Conservation (phyloP, 306 rosid species). For the Lagenaria siceraria region DNA sequence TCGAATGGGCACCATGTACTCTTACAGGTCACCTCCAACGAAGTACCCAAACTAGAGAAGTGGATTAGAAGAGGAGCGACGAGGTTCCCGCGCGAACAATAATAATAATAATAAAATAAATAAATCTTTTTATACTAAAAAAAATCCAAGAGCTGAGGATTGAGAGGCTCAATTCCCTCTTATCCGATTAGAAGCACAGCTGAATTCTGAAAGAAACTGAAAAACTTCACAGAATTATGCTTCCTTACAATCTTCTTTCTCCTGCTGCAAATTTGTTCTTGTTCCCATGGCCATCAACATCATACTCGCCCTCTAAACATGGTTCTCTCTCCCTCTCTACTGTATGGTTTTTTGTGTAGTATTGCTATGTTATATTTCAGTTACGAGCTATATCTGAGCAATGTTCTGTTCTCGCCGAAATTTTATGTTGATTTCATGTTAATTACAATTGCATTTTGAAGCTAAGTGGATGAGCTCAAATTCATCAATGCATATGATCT, state of each 20-base stretch:
- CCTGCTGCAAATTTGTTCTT: slow-evolving; percentile 13
- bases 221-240: slow-evolving; percentile 13
- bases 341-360: not conserved
- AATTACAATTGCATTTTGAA: not conserved
- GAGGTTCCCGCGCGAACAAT: too few species aligned
- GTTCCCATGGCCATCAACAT: slow-evolving; percentile 11
- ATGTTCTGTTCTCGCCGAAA: not conserved
- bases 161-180: not conserved
- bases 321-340: slow-evolving; percentile 22
- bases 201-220: not conserved
- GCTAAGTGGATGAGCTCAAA: not conserved
- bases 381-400: not conserved
- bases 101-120: too few species aligned
- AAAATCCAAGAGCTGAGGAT: too few species aligned
- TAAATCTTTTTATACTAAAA: too few species aligned
- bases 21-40: too few species aligned
- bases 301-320: slow-evolving; percentile 5
- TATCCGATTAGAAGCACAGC: not conserved
- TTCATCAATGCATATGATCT: not conserved
- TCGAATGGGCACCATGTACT: too few species aligned
- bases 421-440: not conserved
- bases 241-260: slow-evolving; percentile 11
- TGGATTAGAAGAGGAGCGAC: too few species aligned
- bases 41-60: too few species aligned
- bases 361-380: not conserved